A percentile compares a stretch with the other conserved stretches of the same genome.
These are phyloP conservation scores for Oldenlandia corymbosa DNA, from an alignment of 257 asterid genomes.

Conservation along the genomic window DNA sequence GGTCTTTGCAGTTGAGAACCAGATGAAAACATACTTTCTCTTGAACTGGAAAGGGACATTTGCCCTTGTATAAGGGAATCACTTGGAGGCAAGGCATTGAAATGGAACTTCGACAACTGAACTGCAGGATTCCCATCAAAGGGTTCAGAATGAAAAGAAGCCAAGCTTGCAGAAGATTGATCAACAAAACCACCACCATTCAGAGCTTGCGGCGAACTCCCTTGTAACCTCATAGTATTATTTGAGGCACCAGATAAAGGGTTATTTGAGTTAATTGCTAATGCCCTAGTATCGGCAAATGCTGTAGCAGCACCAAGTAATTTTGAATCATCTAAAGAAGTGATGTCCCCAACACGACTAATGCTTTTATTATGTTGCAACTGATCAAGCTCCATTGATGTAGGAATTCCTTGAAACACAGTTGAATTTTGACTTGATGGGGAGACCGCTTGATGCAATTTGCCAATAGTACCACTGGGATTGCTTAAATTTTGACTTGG, in stretches of 20 bases:
- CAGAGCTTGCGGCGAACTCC: constrained; percentile 39
- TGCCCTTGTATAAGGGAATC: constrained; percentile 43
- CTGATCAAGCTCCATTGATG: constrained; percentile 56
- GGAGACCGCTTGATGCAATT: constrained; percentile 39
- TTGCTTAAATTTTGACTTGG: constrained; percentile 46
- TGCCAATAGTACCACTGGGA: constrained; percentile 38
- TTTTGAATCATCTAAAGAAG: constrained; percentile 36
- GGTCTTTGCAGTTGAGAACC: constrained; percentile 33
- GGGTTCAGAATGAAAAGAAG: constrained; percentile 43
- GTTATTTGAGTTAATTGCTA: constrained; percentile 33
- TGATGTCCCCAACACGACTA: constrained; percentile 26
- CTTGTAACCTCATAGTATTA: constrained; percentile 37
- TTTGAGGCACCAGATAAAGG: constrained; percentile 28
- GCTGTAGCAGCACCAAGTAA: constrained; percentile 34
- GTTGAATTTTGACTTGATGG: constrained; percentile 34
- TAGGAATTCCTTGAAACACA: constrained; percentile 52
- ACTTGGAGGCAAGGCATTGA: constrained; percentile 34
- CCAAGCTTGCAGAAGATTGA: constrained; percentile 35
- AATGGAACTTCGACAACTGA: constrained; percentile 40
- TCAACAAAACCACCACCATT: constrained; percentile 41
- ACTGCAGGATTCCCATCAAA: constrained; percentile 30
- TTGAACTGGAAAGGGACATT: constrained; percentile 28
- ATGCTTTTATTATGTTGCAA: constrained; percentile 38
- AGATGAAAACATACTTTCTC: constrained; percentile 36
- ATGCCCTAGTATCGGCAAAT: constrained; percentile 32